Conservation (phyloP, 495 filamentous ascomycete genomes). For the Lophium mytilinum region DNA sequence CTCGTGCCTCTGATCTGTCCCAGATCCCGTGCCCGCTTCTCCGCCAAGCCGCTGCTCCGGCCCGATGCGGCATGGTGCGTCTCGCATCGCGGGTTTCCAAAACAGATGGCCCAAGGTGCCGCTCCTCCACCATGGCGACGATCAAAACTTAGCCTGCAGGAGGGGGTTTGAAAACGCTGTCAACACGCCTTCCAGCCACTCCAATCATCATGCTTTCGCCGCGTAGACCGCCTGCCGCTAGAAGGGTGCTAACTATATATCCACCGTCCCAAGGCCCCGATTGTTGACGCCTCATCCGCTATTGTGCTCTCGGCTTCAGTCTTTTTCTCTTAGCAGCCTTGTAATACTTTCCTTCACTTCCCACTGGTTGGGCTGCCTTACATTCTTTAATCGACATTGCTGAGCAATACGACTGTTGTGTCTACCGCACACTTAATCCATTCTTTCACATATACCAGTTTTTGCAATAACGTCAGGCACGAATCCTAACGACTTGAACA, state of each 20-base stretch:
- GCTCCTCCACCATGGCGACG: conserved; percentile 18
- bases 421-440: conserved; percentile 19
- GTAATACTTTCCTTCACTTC: conserved; percentile 30
- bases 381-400: conserved; percentile 34
- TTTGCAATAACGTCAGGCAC: neutral
- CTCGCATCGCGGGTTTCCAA: conserved; percentile 18
- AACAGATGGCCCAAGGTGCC: conserved; percentile 18
- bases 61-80: conserved; percentile 23
- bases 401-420: conserved; percentile 25
- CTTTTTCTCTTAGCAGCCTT: conserved; percentile 28
- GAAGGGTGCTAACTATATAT: conserved; percentile 15
- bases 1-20: neutral
- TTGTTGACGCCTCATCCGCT: conserved; percentile 17
- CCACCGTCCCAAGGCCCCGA: neutral
- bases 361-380: conserved; percentile 32
- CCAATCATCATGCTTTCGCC: conserved; percentile 22
- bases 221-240: too few relatives aligned
- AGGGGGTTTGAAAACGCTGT: conserved; percentile 28
- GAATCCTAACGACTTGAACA: neutral
- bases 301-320: conserved; percentile 20
- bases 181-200: conserved; percentile 23
- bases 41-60: conserved; percentile 5
- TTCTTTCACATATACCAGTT: conserved; percentile 15
- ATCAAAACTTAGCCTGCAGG: conserved; percentile 26
- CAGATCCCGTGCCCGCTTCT: conserved; percentile 19